These are phyloP conservation scores for Saccharomyces jurei DNA, from an alignment of 805 yeast species.

Conservation along the genomic window DNA sequence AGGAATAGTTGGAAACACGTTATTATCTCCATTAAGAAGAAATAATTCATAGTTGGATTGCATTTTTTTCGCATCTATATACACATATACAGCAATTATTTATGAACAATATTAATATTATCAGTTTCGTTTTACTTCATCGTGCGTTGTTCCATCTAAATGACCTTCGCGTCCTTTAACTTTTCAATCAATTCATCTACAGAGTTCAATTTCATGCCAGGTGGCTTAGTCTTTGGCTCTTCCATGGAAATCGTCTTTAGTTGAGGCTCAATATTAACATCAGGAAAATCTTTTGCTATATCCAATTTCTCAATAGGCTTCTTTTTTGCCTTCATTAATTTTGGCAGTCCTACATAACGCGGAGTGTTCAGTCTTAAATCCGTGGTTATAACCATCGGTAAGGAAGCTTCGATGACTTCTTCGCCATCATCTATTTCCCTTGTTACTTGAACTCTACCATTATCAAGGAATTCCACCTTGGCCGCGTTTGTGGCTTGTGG, in stretches of 20 bases:
- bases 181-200: slow-evolving; percentile 79
- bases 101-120: background rate
- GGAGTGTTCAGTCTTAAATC: slow-evolving; percentile 93
- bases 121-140: background rate
- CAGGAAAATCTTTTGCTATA: slow-evolving; percentile 55
- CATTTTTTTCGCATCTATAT: background rate
- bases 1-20: slow-evolving; percentile 16
- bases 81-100: background rate
- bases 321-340: slow-evolving; percentile 97
- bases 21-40: slow-evolving; percentile 18
- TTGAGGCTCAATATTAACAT: slow-evolving; percentile 49
- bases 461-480: slow-evolving; percentile 58
- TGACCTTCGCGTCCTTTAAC: slow-evolving; percentile 68
- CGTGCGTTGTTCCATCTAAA: slow-evolving; percentile 31
- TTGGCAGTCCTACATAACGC: slow-evolving; percentile 90
- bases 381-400: slow-evolving; percentile 84
- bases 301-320: slow-evolving; percentile 71
- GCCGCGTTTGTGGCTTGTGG: slow-evolving; percentile 96
- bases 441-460: slow-evolving; percentile 53
- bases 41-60: background rate
- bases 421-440: slow-evolving; percentile 96
- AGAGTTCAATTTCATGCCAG: slow-evolving; percentile 70
- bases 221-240: slow-evolving; percentile 77
- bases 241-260: slow-evolving; percentile 63
- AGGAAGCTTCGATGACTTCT: slow-evolving; percentile 64